phyloP scores from a whole-genome alignment of 2,329 filamentous ascomycete genomes.

The Sporothrix phasma region DNA sequence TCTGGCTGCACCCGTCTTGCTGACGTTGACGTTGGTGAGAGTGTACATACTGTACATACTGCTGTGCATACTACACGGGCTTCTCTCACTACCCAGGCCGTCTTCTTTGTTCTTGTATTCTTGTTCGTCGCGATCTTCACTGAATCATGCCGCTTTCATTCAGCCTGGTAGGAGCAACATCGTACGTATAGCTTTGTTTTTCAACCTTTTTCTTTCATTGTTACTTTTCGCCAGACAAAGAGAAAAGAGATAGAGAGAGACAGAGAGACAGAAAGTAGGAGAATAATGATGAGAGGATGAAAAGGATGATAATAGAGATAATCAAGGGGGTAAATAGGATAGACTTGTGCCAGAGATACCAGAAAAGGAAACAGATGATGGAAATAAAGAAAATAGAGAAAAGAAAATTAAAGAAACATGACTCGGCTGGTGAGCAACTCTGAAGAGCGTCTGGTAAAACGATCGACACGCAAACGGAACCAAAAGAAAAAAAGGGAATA shows the following conservation, averaged over 20 bases:
- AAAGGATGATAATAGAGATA: not conserved
- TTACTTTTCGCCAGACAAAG: conserved; percentile 7
- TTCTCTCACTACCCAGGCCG: not conserved
- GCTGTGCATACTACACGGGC: not conserved
- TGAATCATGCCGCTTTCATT: not conserved
- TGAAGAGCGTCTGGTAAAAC: not conserved
- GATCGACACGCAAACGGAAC: conserved; percentile 1
- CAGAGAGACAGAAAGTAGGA: not conserved
- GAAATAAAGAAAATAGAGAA: not conserved
- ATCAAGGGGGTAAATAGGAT: not conserved
- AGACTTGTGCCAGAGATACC: conserved; percentile 3
- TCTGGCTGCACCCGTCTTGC: not conserved
- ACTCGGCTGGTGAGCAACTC: conserved; percentile 9
- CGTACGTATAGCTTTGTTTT: not conserved
- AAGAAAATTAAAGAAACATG: not conserved
- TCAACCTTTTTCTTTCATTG: conserved; percentile 4
- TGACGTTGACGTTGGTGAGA: too few species aligned
- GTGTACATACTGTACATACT: not conserved
- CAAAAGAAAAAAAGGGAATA: not conserved
- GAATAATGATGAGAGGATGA: not conserved
- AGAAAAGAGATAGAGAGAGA: not conserved
- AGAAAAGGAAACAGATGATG: not conserved
- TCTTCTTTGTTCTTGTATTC: not conserved
- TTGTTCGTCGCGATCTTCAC: too few species aligned
- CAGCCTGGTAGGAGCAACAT: too few species aligned